phyloP scores from a whole-genome alignment of 257 asterid genomes.

The Parsonsia alboflavescens region DNA sequence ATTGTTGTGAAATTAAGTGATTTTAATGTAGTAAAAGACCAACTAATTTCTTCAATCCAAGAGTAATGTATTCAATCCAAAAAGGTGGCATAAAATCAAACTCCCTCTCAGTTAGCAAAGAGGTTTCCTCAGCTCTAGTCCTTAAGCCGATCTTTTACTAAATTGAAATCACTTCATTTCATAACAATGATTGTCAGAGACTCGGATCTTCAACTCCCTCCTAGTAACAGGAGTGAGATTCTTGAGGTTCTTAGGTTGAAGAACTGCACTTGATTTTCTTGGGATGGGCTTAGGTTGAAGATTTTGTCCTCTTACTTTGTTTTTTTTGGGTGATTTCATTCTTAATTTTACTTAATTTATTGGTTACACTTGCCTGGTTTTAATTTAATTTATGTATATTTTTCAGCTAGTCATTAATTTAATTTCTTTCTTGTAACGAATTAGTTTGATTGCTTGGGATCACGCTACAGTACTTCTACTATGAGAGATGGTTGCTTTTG shows the following conservation, averaged over 20 bases:
- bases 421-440: not conserved
- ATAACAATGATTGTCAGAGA: slow-evolving; percentile 74
- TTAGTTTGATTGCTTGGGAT: not conserved
- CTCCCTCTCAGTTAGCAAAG: slow-evolving; percentile 43
- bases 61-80: too few species aligned
- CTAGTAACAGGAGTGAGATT: slow-evolving; percentile 28
- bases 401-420: not conserved
- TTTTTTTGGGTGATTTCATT: not conserved
- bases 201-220: slow-evolving; percentile 61
- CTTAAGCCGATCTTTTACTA: slow-evolving; percentile 34
- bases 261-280: slow-evolving; percentile 80
- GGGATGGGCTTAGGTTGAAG: slow-evolving; percentile 62
- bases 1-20: too few species aligned
- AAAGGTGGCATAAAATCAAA: too few species aligned
- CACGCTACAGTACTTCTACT: not conserved
- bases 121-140: slow-evolving; percentile 76
- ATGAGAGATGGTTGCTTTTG: not conserved
- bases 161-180: slow-evolving; percentile 58
- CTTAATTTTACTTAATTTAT: not conserved
- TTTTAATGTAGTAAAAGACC: too few species aligned
- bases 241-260: slow-evolving; percentile 61
- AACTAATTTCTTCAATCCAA: too few species aligned
- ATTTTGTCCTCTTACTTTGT: not conserved
- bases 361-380: not conserved
- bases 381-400: not conserved